Percentiles rank a stretch among this genome's conserved stretches.
Conservation (phyloP, 345 rosid genomes). For the Eucalyptus globulus region DNA sequence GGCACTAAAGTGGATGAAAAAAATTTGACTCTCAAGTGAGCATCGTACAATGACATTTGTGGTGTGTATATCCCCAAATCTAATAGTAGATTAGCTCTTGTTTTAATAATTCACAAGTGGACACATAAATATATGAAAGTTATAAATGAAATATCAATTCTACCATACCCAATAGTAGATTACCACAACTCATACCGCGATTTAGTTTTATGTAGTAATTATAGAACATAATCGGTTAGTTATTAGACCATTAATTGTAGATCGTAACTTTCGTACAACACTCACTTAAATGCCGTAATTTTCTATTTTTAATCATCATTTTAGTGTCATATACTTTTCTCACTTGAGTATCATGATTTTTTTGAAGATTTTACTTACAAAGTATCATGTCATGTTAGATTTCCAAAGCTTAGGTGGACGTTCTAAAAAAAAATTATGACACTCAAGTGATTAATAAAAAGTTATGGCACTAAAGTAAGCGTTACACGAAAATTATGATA, state of each 20-base stretch:
- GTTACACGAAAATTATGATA: too few relatives aligned
- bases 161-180: neutral
- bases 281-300: too few relatives aligned
- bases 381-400: too few relatives aligned
- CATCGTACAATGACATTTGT: accelerated
- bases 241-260: neutral
- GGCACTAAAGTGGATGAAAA: accelerated
- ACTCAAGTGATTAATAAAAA: too few relatives aligned
- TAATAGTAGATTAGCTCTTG: neutral
- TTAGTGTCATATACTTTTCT: too few relatives aligned
- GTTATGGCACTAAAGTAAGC: too few relatives aligned
- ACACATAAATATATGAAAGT: neutral
- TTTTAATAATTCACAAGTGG: neutral
- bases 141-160: neutral
- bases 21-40: neutral
- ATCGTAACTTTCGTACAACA: accelerated
- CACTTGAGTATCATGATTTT: too few relatives aligned
- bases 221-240: too few relatives aligned
- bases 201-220: neutral
- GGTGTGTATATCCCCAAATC: accelerated
- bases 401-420: accelerated
- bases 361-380: too few relatives aligned
- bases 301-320: too few relatives aligned
- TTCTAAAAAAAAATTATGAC: too few relatives aligned
- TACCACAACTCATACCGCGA: neutral